phyloP scores from a whole-genome alignment of 192 early-diverging fungal genomes.

The Globomyces pollinis-pini region DNA sequence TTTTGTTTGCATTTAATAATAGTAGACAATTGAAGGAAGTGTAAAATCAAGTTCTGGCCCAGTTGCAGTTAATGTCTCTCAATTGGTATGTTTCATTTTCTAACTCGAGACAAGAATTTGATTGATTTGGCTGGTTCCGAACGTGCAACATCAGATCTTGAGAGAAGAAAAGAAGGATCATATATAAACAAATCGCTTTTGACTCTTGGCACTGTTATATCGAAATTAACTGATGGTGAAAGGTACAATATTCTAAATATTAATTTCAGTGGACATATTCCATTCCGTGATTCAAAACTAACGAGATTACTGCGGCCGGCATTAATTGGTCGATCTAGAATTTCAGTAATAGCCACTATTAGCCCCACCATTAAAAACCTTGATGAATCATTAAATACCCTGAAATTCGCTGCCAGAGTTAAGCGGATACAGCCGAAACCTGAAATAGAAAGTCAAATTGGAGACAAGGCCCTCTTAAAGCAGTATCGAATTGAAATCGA shows the following conservation, averaged over 20 bases:
- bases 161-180: conserved; percentile 87
- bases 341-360: conserved; percentile 89
- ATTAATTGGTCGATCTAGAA: conserved; percentile 79
- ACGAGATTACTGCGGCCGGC: conserved; percentile 91
- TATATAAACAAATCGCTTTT: conserved; percentile 90
- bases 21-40: no score
- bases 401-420: conserved; percentile 90
- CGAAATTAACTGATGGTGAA: conserved; percentile 70
- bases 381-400: conserved; percentile 85
- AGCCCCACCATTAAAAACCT: conserved; percentile 66
- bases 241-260: conserved; percentile 10
- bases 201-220: conserved; percentile 89
- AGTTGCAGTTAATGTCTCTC: no score
- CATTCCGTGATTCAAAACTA: conserved; percentile 94
- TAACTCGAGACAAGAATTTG: conserved; percentile 80
- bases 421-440: conserved; percentile 82
- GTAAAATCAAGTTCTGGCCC: conserved; percentile 26
- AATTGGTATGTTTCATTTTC: conserved; percentile 7
- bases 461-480: conserved; percentile 78
- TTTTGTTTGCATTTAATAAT: no score
- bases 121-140: conserved; percentile 92
- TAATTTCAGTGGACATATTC: conserved; percentile 63
- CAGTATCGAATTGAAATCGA: conserved; percentile 75
- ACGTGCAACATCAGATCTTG: conserved; percentile 70
- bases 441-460: conserved; percentile 67